These are phyloP conservation scores for Phanerodontia chrysosporium DNA, from an alignment of 768 basidiomycete species.

Conservation along the genomic window DNA sequence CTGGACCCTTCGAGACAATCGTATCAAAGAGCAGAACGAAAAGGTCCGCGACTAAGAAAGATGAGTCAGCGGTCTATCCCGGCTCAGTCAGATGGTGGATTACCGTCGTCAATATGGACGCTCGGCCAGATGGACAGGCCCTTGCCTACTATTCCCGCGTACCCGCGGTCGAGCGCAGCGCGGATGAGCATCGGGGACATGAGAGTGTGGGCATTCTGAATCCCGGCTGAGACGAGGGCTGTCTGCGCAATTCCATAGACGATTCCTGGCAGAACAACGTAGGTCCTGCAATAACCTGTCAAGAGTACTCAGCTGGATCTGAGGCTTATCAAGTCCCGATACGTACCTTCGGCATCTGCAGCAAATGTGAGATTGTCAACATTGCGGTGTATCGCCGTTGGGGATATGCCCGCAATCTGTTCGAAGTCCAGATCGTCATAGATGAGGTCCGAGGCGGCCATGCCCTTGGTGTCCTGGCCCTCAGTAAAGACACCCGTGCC, in stretches of 20 bases:
- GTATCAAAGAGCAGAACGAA: slow-evolving; percentile 41
- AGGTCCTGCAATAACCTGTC: slow-evolving; percentile 44
- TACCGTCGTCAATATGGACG: slow-evolving; percentile 39
- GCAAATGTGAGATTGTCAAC: slow-evolving; percentile 45
- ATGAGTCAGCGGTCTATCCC: slow-evolving; percentile 43
- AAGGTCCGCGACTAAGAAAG: slow-evolving; percentile 46
- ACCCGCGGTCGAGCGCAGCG: slow-evolving; percentile 41
- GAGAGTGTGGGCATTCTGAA: slow-evolving; percentile 49
- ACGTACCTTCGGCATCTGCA: slow-evolving; percentile 43
- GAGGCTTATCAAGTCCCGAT: no score
- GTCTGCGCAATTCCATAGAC: slow-evolving; percentile 55
- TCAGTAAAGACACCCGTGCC: slow-evolving; percentile 29
- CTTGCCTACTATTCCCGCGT: slow-evolving; percentile 50
- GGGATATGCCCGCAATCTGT: slow-evolving; percentile 36
- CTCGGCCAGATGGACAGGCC: slow-evolving; percentile 60
- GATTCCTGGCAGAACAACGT: slow-evolving; percentile 51
- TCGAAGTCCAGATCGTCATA: slow-evolving; percentile 45
- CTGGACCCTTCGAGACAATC: slow-evolving; percentile 21
- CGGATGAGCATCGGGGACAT: slow-evolving; percentile 48
- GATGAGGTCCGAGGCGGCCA: slow-evolving; percentile 32
- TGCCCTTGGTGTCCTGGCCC: slow-evolving; percentile 34
- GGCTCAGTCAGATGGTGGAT: slow-evolving; percentile 7
- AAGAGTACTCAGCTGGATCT: no score
- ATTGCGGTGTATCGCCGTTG: slow-evolving; percentile 38
- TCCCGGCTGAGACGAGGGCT: slow-evolving; percentile 43